Base-by-base conservation (phyloP, 345 rosid species). In the Xanthoceras sorbifolium region DNA sequence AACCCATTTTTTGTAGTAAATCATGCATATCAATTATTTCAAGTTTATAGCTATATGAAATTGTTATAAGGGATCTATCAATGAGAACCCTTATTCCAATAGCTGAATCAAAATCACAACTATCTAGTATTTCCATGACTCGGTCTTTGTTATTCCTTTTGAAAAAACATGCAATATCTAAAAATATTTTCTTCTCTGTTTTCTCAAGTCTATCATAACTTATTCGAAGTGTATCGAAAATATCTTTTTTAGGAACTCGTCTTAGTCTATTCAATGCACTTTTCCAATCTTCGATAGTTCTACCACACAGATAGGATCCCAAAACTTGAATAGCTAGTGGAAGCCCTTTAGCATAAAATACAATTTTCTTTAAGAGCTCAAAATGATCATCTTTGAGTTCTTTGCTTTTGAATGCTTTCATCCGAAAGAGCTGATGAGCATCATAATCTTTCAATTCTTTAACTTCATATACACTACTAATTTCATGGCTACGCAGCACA, bases 1-100 rank as follows among this genome's bases (percentile, higher is more conserved):
- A 66, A 10, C 81, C 84, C 66, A 77, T 68, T 4, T 42, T 57
- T 64, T 62, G 52, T 12, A 77, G 36, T n/a, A 67, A 31, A 60
- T 74, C 78, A 34, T 77, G 81, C 84, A 81, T n/a, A n/a, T n/a
- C n/a, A n/a, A n/a, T n/a, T n/a, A n/a, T 63, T 60, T 62, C 29
- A 7, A 77, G 5, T 23, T 26, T 54, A 12, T n/a, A n/a, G n/a
- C 69, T 11, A 26, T 67, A 11, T 2, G 23, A 46, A 54, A 81
- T 62, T 17, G 73, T 69, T 9, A 81, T 40, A 0, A 77, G 67
- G 18, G 61, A 69, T 67, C 26, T 73, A 4, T 26, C 65, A 23
- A 69, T 12, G 5, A 77, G 78, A 22, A 1, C 40, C 6, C 18
- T 20, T 22, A 77, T 15, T 12, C 25, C 75, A 5, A 36, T 26